Evolutionary conservation across 202 grass and related monocot species (phyloP), one percentile per base, ranked within the genome.

Genomic region (Cymbopogon flexuosus): DNA sequence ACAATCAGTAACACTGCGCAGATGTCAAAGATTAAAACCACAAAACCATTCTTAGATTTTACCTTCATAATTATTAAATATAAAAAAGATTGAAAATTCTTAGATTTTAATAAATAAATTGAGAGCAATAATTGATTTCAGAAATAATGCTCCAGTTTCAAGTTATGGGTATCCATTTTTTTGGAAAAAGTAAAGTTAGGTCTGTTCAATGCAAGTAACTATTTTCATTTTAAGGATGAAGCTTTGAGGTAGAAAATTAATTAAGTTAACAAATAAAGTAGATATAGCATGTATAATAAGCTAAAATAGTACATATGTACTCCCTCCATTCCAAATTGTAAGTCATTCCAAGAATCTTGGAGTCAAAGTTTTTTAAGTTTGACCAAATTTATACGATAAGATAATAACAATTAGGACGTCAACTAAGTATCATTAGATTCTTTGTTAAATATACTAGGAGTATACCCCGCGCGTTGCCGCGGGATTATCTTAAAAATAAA

Each of bases 1-100:
- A 49, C 4, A 77, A 27, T 31, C 45, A 46, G 35, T 66, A 23
- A 40, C 23, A 68, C 68, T 68, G 22, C 2, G 41, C 13, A n/a
- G 16, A 35, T 69, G 27, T 73, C 68, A 92, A 52, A 51, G 30
- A 72, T 56, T 69, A 76, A 77, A 79, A 52, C 77, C 63, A 59
- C 67, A 86, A 42, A 68, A 65, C 49, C 18, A 31, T 33, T 49
- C 45, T 65, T 59, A 49, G 18, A 78, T 35, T 51, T 51, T 51
- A 59, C 12, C 6, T 40, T 58, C 34, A 37, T 37, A 73, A 58
- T 23, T 74, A 13, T 40, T 4, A 41, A 22, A 41, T 27, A 16
- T 73, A 42, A 3, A 72, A 31, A 70, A 62, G 0, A 15, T 64
- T 63, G 13, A 33, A 63, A 63, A 30, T 70, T 42, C 42, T 71